Percentiles rank a stretch among this genome's conserved stretches.
Conservation (phyloP, 176 grass and related monocot genomes). For the Triticum timopheevii region DNA sequence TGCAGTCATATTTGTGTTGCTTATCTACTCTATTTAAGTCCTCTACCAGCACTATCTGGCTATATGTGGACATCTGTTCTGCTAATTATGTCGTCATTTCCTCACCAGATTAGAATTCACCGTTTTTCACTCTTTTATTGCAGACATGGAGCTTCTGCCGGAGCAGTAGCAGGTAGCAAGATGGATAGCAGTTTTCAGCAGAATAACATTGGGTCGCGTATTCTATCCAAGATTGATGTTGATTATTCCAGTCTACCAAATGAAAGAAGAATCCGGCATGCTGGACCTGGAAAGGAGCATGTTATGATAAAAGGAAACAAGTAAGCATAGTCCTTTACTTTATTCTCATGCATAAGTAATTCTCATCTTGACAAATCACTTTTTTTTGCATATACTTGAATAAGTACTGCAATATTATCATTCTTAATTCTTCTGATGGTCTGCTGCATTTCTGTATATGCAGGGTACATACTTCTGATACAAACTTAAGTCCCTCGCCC, state of each 20-base stretch:
- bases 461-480: constrained; percentile 57
- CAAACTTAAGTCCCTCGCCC: constrained; percentile 46
- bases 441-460: not conserved
- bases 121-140: constrained; percentile 14
- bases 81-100: not conserved
- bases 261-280: constrained; percentile 69
- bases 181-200: constrained; percentile 57
- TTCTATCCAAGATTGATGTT: constrained; percentile 46
- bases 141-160: constrained; percentile 58
- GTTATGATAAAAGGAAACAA: constrained; percentile 71
- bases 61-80: not conserved
- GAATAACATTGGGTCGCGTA: constrained; percentile 43
- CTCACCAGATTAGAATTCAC: constrained; percentile 6
- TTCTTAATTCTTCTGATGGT: constrained; percentile 22
- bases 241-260: constrained; percentile 45
- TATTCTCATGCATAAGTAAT: not conserved
- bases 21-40: not conserved
- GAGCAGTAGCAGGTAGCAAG: constrained; percentile 56
- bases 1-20: not conserved
- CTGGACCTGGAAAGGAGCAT: constrained; percentile 66
- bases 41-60: not conserved
- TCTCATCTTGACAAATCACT: not conserved
- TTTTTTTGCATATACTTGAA: constrained; percentile 19
- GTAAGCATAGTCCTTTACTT: constrained; percentile 45
- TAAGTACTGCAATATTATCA: constrained; percentile 14